phyloP scores from a whole-genome alignment of 2,329 filamentous ascomycete genomes.

The Shiraia bambusicola region DNA sequence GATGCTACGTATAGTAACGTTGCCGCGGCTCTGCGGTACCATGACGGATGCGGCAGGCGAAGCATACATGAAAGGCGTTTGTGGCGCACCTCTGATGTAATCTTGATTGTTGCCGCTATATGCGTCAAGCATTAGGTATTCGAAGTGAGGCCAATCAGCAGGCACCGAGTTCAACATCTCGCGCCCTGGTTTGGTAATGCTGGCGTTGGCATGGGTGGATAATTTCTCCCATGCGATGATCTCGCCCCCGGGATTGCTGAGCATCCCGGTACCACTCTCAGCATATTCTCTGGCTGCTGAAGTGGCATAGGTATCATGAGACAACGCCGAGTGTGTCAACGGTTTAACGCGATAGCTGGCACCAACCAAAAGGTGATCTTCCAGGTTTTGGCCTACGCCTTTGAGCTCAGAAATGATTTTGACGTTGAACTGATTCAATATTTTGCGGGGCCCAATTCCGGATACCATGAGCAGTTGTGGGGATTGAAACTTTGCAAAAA shows the following conservation, averaged over 20 bases:
- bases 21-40: constrained; percentile 40
- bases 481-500: no score
- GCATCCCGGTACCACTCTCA: constrained; percentile 11
- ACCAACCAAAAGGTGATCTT: constrained; percentile 25
- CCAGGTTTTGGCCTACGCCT: constrained; percentile 32
- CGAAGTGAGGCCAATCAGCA: constrained; percentile 29
- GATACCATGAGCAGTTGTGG: constrained; percentile 46
- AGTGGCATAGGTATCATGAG: constrained; percentile 16
- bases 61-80: constrained; percentile 35
- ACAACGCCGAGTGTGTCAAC: constrained; percentile 24
- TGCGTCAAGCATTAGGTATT: constrained; percentile 19
- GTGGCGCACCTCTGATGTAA: constrained; percentile 13
- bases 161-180: constrained; percentile 14
- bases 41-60: constrained; percentile 35
- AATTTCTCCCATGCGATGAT: constrained; percentile 30
- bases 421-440: constrained; percentile 21
- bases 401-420: constrained; percentile 19
- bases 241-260: constrained; percentile 25
- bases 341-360: constrained; percentile 19
- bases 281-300: constrained; percentile 11
- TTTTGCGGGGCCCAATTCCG: constrained; percentile 35
- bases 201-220: constrained; percentile 5
- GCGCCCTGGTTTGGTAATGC: constrained; percentile 9
- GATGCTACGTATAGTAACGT: constrained; percentile 34
- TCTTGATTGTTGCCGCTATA: constrained; percentile 21